Base-by-base conservation (phyloP, 139 green algal species). In the Pleodorina starrii region DNA sequence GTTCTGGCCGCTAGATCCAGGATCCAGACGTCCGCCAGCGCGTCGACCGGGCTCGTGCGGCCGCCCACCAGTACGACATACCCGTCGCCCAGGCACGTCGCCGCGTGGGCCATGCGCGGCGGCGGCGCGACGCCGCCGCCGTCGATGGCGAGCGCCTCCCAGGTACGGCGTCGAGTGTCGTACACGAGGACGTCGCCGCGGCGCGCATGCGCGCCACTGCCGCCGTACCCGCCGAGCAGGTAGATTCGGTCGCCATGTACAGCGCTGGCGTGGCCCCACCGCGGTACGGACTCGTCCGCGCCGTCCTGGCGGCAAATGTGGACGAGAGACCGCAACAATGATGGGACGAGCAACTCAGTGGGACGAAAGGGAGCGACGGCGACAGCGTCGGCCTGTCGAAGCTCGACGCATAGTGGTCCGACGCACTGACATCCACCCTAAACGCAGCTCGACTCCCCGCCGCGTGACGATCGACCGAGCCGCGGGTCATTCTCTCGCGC, bases 211-310 rank as follows among this genome's bases (percentile, higher is more conserved):
- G 92, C 51, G 50, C 85, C 81, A n/a, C 59, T 51, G 32, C 93
- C 93, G 29, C 93, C 93, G 85, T 94, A 95, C 51, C 93, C 93
- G 25, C 91, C 93, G 5, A 95, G 84, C 38, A 94, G 86, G 2
- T 90, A 46, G n/a, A 95, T 35, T 0, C 54, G 48, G 35, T 72
- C 43, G 16, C 57, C 51, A 4, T 78, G 27, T 12, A 44, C 38
- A 1, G 85, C 90, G 51, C 73, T 77, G 38, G 85, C 85, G 48
- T 92, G 85, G 40, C 93, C 91, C 93, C 93, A 95, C 2, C 86
- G 72, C 2, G 87, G 84, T n/a, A 92, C 76, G 36, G 27, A 16
- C 32, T 90, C 84, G 48, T n/a, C 57, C 17, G 50, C 80, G 25
- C 25, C 27, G 74, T 2, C 25, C 72, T 80, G 72, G 29, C 7